Conservation (phyloP, 176 grass and related monocot genomes). For the Phoenix roebelenii region DNA sequence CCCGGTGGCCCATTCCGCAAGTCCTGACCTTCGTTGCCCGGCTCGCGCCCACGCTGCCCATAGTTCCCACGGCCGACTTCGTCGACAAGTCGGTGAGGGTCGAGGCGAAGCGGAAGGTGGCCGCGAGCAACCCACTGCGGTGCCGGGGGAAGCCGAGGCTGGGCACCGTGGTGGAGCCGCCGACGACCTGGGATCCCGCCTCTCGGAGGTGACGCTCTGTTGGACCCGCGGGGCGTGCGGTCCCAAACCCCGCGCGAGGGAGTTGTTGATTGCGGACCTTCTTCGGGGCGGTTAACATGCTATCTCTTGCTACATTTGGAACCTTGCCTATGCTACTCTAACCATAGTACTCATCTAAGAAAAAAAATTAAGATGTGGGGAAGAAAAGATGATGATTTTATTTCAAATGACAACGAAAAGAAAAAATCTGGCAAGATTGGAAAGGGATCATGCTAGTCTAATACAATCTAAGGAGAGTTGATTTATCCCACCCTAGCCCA, state of each 20-base stretch:
- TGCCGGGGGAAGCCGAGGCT: constrained; percentile 65
- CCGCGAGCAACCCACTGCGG: constrained; percentile 69
- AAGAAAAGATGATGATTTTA: no score
- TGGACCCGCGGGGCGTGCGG: no score
- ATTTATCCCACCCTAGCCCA: no score
- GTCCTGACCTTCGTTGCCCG: constrained; percentile 56
- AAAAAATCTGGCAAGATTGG: no score
- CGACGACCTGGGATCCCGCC: constrained; percentile 40
- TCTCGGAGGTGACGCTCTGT: constrained; percentile 60
- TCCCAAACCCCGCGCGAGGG: constrained; percentile 91
- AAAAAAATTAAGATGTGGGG: no score
- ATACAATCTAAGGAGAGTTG: no score
- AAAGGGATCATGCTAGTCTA: no score
- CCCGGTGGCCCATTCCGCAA: constrained; percentile 54
- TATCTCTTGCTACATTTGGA: no score
- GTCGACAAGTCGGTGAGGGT: constrained; percentile 82
- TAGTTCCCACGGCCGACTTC: constrained; percentile 84
- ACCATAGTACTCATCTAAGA: no score
- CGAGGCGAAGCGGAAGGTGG: constrained; percentile 55
- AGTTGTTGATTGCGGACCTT: no score
- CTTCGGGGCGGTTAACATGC: constrained; percentile 23
- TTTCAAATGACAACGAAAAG: no score
- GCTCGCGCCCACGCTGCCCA: constrained; percentile 60
- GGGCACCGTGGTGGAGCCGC: constrained; percentile 76
- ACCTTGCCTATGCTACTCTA: no score